Conservation (phyloP, 805 yeast genomes). For the Vanderwaltozyma tropicalis region DNA sequence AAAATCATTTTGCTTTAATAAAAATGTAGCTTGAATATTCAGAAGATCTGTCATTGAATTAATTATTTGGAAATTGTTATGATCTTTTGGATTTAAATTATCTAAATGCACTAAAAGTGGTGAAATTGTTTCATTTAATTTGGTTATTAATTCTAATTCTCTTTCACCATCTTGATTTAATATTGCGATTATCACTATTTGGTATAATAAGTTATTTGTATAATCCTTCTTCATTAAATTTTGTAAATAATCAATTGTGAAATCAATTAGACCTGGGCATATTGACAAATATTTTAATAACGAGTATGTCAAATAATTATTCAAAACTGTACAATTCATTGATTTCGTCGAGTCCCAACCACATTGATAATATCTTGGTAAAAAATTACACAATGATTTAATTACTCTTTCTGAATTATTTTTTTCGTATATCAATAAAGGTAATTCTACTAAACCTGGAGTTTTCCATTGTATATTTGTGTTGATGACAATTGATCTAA, state of each 20-base stretch:
- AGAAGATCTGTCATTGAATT: conserved; percentile 21
- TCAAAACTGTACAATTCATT: conserved; percentile 28
- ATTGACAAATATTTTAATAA: conserved; percentile 24
- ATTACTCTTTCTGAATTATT: conserved; percentile 25
- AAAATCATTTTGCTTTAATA: conserved; percentile 18
- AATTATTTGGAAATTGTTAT: conserved; percentile 10
- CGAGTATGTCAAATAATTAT: conserved; percentile 47
- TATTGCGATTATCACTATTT: conserved; percentile 17
- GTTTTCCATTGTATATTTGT: conserved; percentile 45
- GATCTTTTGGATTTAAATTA: not conserved
- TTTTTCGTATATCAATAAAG: conserved; percentile 24
- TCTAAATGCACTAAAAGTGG: conserved; percentile 7
- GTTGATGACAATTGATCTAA: conserved; percentile 44
- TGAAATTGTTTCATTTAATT: conserved; percentile 12
- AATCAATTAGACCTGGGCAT: conserved; percentile 14
- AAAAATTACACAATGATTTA: conserved; percentile 31
- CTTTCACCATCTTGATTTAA: conserved; percentile 14
- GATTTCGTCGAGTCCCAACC: conserved; percentile 33
- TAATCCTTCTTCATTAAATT: conserved; percentile 11
- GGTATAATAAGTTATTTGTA: conserved; percentile 16
- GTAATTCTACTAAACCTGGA: conserved; percentile 48
- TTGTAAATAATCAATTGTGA: conserved; percentile 12
- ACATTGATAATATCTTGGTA: conserved; percentile 38
- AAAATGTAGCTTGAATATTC: conserved; percentile 20
- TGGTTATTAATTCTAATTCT: conserved; percentile 17